A percentile compares a stretch with the other conserved stretches of the same genome.
These are phyloP conservation scores for Fusarium ambrosium DNA, from an alignment of 2,329 filamentous ascomycete genomes.

Conservation along the genomic window DNA sequence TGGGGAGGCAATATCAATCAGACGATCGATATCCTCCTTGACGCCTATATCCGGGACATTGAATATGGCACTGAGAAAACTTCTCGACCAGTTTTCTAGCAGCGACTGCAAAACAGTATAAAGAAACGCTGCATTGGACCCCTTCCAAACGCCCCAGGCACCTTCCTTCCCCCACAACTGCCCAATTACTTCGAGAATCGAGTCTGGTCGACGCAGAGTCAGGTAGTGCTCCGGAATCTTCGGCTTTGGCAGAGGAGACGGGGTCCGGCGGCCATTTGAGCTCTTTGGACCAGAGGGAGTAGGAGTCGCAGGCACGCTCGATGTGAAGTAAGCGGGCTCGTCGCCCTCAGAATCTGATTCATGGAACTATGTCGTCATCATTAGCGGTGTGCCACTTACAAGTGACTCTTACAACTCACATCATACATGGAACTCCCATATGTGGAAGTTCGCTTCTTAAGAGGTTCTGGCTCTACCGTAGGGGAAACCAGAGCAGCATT, in stretches of 20 bases:
- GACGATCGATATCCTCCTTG: slow-evolving; percentile 81
- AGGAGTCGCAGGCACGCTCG: slow-evolving; percentile 69
- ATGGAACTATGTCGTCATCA: slow-evolving; percentile 47
- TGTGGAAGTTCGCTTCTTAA: slow-evolving; percentile 49
- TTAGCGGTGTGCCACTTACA: slow-evolving; percentile 38
- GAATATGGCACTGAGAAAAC: slow-evolving; percentile 88
- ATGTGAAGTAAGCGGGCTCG: slow-evolving; percentile 88
- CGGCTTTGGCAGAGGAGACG: slow-evolving; percentile 54
- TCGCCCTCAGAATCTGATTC: slow-evolving; percentile 81
- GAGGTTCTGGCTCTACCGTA: slow-evolving; percentile 39
- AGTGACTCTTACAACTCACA: slow-evolving; percentile 44
- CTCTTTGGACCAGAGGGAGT: slow-evolving; percentile 56
- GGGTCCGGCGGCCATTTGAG: slow-evolving; percentile 49
- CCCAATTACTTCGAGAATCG: slow-evolving; percentile 86
- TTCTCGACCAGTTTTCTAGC: slow-evolving; percentile 91
- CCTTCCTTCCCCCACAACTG: slow-evolving; percentile 92
- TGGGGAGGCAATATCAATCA: slow-evolving; percentile 79
- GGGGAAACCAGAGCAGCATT: slow-evolving; percentile 50
- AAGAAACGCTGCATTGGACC: slow-evolving; percentile 91
- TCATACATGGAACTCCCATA: slow-evolving; percentile 54
- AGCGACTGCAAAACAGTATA: slow-evolving; percentile 90
- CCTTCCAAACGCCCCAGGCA: slow-evolving; percentile 94
- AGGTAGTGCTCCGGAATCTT: slow-evolving; percentile 69
- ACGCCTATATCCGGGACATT: slow-evolving; percentile 89
- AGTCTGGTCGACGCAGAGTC: slow-evolving; percentile 79